A percentile compares a stretch with the other conserved stretches of the same genome.
phyloP scores from a whole-genome alignment of 78 protist genomes.

The Bigelowiella natans region DNA sequence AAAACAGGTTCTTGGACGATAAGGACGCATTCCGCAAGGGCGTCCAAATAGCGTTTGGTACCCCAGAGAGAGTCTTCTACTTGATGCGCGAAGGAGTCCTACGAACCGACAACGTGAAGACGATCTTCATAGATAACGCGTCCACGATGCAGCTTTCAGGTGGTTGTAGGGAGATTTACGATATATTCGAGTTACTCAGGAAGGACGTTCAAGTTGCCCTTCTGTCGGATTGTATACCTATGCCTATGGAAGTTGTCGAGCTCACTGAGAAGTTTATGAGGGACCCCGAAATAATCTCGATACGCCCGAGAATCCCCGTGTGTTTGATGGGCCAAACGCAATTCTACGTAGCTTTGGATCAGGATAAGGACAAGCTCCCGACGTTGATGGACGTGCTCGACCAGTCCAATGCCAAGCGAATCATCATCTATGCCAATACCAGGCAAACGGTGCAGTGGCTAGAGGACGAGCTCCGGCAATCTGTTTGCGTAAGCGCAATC shows the following conservation, averaged over 20 bases:
- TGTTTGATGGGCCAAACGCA: slow-evolving; percentile 82
- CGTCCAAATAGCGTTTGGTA: slow-evolving; percentile 86
- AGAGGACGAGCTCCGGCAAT: slow-evolving; percentile 77
- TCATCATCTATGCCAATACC: slow-evolving; percentile 92
- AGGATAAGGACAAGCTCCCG: slow-evolving; percentile 91
- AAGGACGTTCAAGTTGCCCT: slow-evolving; percentile 63
- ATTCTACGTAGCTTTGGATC: slow-evolving; percentile 93
- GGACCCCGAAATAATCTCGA: slow-evolving; percentile 77
- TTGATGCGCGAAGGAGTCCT: slow-evolving; percentile 56
- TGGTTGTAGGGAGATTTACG: slow-evolving; percentile 66
- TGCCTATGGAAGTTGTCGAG: slow-evolving; percentile 82
- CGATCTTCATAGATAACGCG: slow-evolving; percentile 88
- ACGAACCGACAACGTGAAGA: slow-evolving; percentile 35
- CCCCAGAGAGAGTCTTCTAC: slow-evolving; percentile 85
- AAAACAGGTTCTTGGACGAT: slow-evolving; percentile 76
- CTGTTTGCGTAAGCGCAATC: slow-evolving; percentile 89
- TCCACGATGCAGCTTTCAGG: slow-evolving; percentile 88
- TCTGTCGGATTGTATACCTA: slow-evolving; percentile 93
- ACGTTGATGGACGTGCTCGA: slow-evolving; percentile 89
- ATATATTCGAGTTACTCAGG: slow-evolving; percentile 60
- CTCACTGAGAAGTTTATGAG: slow-evolving; percentile 64
- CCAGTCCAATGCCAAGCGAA: slow-evolving; percentile 90
- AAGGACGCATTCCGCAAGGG: slow-evolving; percentile 50
- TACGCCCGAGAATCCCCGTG: slow-evolving; percentile 96
- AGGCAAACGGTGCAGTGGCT: slow-evolving; percentile 87